Evolutionary conservation across 768 basidiomycete genomes (phyloP), one percentile per base, ranked within the genome.

Genomic region (Auricularia cornea): DNA sequence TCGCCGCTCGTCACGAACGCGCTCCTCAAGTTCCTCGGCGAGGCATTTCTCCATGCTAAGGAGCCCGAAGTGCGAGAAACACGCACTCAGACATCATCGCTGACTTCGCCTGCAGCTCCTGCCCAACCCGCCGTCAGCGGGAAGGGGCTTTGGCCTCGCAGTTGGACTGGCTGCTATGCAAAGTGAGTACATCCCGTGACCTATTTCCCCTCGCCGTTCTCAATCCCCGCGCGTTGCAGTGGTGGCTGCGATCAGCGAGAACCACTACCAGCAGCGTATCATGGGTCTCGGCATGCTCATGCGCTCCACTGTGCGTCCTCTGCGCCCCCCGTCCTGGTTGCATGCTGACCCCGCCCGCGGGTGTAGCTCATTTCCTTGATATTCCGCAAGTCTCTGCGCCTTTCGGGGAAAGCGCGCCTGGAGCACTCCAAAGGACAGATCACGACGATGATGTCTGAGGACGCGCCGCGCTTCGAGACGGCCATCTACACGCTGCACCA

Each of bases 371-470:
- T 81, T 59, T 76, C 78, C 48, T 67, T 76, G 30, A 82, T 89
- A 31, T 84, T 85, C 66, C 80, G 86, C 26, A 90, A 90, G 70
- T 84, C 86, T 1, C 74, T 90, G 41, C 81, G 87, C 14, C 74
- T 90, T 0, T 89, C 87, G 18, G 83, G 84, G 0, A 78, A 81
- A 59, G 78, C 86, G 11, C 78, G 86, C 23, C 64, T 81, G 30
- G 77, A 83, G 52, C 85, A 88, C 68, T 83, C 79, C 23, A 83
- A 83, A 48, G 88, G 88, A 0, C 78, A 86, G 68, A 84, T 89
- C 59, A 87, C 83, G 11, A 90, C 87, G 0, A 82, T 89, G 77
- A 85, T 89, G 6, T 84, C 85, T 1, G 80, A 83, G 14, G 88
- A 90, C 68, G 74, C 85, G 0, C 78, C 80, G 5, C 80, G 83